Base-by-base conservation (phyloP, 2,329 filamentous ascomycete species). In the Nemania diffusa region DNA sequence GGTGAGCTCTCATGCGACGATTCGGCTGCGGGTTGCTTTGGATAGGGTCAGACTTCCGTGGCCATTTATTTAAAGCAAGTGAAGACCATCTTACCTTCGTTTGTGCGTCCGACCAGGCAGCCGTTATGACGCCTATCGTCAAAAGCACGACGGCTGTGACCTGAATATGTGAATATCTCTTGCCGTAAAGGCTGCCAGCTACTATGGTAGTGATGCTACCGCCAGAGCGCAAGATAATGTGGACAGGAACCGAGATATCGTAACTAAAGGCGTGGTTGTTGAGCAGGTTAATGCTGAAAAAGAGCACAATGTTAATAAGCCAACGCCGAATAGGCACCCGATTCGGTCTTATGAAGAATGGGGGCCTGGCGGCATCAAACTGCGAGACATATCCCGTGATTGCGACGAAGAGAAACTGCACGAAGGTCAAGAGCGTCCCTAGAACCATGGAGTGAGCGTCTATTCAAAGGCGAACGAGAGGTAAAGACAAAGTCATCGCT, bases 191-290 rank as follows among this genome's bases (percentile, higher is more conserved):
- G 75, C 90, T 94, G 2, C 96, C 96, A n/a, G 95, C 93, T 17
- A 90, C 81, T 88, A 99, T 97, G 8, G 96, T 98, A 4, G 94
- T 97, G 69, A 98, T 97, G 74, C 94, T 97, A 17, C 96, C 96
- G 57, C 95, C 97, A 56, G 94, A 97, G 60, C 96, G 89, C 32
- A 99, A 84, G 72, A 99, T 98, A 74, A 99, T 99, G 77, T 99
- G 96, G 56, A 99, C 90, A 1, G 96, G 96, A 0, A 99, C 93
- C 6, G 94, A 97, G 64, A 99, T 98, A 73, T 94, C 90, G 81
- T 97, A 99, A 69, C 93, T 94, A 79, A 99, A 99, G 6, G 95
- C 96, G 84, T 95, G 95, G 75, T 99, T 99, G 81, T 99, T 99
- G 76, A 99, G 82, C 65, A 98, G 89, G 75, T 98, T 99, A 81